Base-by-base conservation (phyloP, 2,329 filamentous ascomycete species). In the Annulohypoxylon truncatum region DNA sequence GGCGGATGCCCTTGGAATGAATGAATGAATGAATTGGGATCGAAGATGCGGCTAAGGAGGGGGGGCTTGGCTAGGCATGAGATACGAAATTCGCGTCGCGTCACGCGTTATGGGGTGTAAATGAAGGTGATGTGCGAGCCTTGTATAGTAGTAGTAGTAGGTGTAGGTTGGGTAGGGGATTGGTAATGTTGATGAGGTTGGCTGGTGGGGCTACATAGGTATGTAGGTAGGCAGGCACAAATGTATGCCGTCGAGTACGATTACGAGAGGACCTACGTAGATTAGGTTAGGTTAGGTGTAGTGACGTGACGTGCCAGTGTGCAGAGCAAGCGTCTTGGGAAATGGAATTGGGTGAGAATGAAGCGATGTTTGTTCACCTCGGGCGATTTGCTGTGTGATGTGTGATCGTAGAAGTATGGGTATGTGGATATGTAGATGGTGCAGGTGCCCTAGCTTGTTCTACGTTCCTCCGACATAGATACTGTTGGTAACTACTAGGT, bases 131-230 rank as follows among this genome's bases (percentile, higher is more conserved):
- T 42, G 42, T 38, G 35, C 35, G 58, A 55, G 58, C 31, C 58
- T 50, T 66, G 64, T 66, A 66, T 35, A 63, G 44, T 59, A 63
- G 35, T n/a, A n/a, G n/a, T n/a, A n/a, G 53, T 54, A 62, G 33
- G n/a, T 35, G 29, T 31, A 10, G 29, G 29, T 31, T 31, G 29
- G 4, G 5, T 31, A 12, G 29, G 35, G 35, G n/a, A 66, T 55
- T 51, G 53, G 28, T 59, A 54, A 38, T 38, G 15, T 5, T n/a
- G 35, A 38, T 15, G 35, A n/a, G 35, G 35, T 6, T 18, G 10
- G 35, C n/a, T n/a, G n/a, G n/a, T 38, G n/a, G 12, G 4, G n/a
- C 33, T 35, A 35, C n/a, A n/a, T 35, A 35, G 13, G 33, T 12
- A 35, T 13, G 35, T 3, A 2, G 20, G 26, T 26, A n/a, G n/a